phyloP scores from a whole-genome alignment of 1,139 yeast species.

The Debaryomycetaceae sp. region DNA sequence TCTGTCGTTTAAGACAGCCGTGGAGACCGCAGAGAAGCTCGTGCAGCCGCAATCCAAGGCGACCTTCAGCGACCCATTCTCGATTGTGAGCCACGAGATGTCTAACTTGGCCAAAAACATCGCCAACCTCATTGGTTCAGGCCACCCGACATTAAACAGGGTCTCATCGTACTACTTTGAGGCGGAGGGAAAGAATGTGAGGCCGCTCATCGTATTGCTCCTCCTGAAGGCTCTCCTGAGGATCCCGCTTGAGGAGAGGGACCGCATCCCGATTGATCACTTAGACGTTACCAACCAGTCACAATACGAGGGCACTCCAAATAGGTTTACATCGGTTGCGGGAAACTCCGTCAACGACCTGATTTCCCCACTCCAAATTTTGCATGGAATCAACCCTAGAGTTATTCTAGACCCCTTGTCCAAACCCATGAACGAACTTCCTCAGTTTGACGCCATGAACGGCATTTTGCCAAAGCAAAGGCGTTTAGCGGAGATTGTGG shows the following conservation, averaged over 20 bases:
- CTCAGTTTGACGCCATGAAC: constrained; percentile 52
- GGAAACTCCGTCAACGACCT: constrained; percentile 54
- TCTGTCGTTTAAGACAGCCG: constrained; percentile 40
- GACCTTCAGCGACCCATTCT: constrained; percentile 69
- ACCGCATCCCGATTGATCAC: constrained; percentile 56
- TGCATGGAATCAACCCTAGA: constrained; percentile 85
- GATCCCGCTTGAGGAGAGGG: constrained; percentile 69
- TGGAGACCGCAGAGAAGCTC: constrained; percentile 72
- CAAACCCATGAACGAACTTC: constrained; percentile 71
- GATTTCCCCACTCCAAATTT: constrained; percentile 74
- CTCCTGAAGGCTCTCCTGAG: constrained; percentile 76
- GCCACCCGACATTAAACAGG: constrained; percentile 86
- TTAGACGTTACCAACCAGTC: constrained; percentile 64
- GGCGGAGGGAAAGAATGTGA: constrained; percentile 91
- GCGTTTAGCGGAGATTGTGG: constrained; percentile 93
- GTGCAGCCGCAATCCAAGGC: constrained; percentile 65
- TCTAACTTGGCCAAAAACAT: constrained; percentile 82
- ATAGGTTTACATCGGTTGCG: constrained; percentile 36
- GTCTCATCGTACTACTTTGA: constrained; percentile 92
- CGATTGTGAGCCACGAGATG: constrained; percentile 95
- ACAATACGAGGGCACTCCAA: constrained; percentile 51
- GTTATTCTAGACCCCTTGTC: constrained; percentile 79
- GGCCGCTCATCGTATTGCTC: constrained; percentile 84
- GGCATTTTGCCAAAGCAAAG: constrained; percentile 92
- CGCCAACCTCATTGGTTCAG: constrained; percentile 81